Conservation (phyloP, 768 basidiomycete species). For the Boletus pseudopeckii region DNA sequence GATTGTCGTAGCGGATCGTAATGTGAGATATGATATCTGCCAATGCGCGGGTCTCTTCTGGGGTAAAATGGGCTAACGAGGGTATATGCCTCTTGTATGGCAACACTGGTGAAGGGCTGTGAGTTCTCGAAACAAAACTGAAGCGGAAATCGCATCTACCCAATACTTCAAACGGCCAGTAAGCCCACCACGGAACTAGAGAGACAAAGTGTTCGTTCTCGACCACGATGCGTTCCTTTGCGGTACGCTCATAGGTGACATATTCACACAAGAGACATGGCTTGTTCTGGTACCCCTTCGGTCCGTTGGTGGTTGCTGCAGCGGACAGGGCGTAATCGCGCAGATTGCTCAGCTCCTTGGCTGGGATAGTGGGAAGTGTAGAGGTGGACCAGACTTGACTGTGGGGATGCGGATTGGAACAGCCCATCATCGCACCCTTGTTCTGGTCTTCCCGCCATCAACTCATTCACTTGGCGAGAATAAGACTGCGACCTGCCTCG, state of each 20-base stretch:
- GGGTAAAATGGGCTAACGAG: conserved; percentile 57
- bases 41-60: conserved; percentile 58
- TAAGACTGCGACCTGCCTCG: conserved; percentile 49
- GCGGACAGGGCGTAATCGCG: conserved; percentile 42
- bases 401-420: conserved; percentile 92
- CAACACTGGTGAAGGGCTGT: conserved; percentile 46
- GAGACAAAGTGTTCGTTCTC: conserved; percentile 77
- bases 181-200: conserved; percentile 93
- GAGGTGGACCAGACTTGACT: conserved; percentile 87
- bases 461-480: not conserved
- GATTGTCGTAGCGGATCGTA: conserved; percentile 70
- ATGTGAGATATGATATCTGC: conserved; percentile 64
- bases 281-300: conserved; percentile 52
- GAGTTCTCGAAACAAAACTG: not conserved
- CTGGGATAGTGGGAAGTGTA: conserved; percentile 63
- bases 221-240: conserved; percentile 61
- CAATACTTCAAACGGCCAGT: conserved; percentile 88
- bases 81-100: conserved; percentile 78
- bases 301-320: conserved; percentile 40
- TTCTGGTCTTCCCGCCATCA: conserved; percentile 46
- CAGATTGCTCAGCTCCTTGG: conserved; percentile 61
- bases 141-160: conserved; percentile 35
- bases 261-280: conserved; percentile 82
- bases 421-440: conserved; percentile 94
- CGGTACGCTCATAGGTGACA: conserved; percentile 58